Percentiles rank a stretch among this genome's conserved stretches.
Evolutionary conservation across 306 rosid genomes (phyloP).

Genomic region (Casuarina equisetifolia): DNA sequence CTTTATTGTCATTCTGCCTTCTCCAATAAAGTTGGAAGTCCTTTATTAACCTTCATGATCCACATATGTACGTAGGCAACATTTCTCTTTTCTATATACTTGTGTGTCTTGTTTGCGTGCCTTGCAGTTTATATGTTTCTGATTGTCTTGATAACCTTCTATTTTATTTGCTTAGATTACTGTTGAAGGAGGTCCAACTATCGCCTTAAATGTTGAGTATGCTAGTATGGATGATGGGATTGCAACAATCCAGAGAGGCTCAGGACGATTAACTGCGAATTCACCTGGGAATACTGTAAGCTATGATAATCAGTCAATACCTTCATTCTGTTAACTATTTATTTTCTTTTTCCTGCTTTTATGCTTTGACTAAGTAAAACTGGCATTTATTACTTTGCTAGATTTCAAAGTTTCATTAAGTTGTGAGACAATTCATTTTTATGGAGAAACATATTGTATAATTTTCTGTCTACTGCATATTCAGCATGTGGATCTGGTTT

Average conservation of each 20-base stretch:
- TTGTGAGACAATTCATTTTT: not conserved
- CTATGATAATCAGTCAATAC: slow-evolving; percentile 31
- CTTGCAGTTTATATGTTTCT: not conserved
- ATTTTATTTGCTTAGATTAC: slow-evolving; percentile 55
- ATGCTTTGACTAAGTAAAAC: slow-evolving; percentile 10
- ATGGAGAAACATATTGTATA: not conserved
- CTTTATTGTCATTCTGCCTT: not conserved
- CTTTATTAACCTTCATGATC: not conserved
- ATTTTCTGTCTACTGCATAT: not conserved
- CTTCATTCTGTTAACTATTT: slow-evolving; percentile 6
- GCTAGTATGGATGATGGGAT: slow-evolving; percentile 57
- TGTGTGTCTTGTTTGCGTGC: not conserved
- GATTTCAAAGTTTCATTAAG: not conserved
- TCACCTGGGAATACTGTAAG: slow-evolving; percentile 81
- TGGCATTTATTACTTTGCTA: slow-evolving; percentile 16
- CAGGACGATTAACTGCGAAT: slow-evolving; percentile 65
- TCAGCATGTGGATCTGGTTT: not conserved
- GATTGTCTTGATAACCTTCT: not conserved
- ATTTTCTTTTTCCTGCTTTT: slow-evolving; percentile 4
- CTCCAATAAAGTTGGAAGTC: slow-evolving; percentile 1
- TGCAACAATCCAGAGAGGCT: slow-evolving; percentile 64
- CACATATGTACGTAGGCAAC: not conserved
- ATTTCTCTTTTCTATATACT: not conserved
- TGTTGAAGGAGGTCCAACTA: slow-evolving; percentile 83
- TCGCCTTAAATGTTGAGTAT: slow-evolving; percentile 67